These are phyloP conservation scores for Pseudogymnoascus sp. DNA, from an alignment of 2,329 filamentous ascomycete species.

Conservation along the genomic window DNA sequence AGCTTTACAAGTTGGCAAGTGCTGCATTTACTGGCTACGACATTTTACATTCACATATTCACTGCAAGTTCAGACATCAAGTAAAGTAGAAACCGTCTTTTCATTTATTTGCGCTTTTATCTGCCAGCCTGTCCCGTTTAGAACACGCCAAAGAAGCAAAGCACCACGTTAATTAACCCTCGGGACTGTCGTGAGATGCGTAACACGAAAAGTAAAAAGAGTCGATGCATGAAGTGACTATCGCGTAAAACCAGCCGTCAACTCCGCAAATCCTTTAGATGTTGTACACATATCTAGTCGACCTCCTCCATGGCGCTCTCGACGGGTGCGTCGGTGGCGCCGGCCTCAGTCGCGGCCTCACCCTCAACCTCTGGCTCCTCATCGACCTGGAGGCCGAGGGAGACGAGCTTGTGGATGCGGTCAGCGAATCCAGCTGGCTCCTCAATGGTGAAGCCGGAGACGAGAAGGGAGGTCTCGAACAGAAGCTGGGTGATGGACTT, in stretches of 20 bases:
- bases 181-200: constrained; percentile 10
- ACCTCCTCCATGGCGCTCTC: constrained; percentile 99
- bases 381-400: constrained; percentile 93
- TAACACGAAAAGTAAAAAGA: constrained; percentile 11
- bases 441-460: constrained; percentile 99
- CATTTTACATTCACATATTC: background rate
- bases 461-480: constrained; percentile 96
- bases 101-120: background rate
- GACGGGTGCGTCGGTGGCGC: constrained; percentile 47
- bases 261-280: constrained; percentile 10
- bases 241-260: constrained; percentile 9
- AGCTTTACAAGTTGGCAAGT: background rate
- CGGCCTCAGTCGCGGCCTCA: constrained; percentile 52
- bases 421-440: constrained; percentile 97
- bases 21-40: background rate
- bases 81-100: constrained; percentile 4
- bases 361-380: constrained; percentile 74
- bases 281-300: constrained; percentile 56
- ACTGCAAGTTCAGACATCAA: background rate
- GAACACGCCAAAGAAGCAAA: constrained; percentile 9
- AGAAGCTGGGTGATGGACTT: constrained; percentile 98
- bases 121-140: constrained; percentile 5
- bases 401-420: constrained; percentile 99
- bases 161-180: constrained; percentile 6
- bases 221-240: constrained; percentile 4